Evolutionary conservation across 2,329 filamentous ascomycete species (phyloP).

Genomic region (Amauroascus verrucosus): DNA sequence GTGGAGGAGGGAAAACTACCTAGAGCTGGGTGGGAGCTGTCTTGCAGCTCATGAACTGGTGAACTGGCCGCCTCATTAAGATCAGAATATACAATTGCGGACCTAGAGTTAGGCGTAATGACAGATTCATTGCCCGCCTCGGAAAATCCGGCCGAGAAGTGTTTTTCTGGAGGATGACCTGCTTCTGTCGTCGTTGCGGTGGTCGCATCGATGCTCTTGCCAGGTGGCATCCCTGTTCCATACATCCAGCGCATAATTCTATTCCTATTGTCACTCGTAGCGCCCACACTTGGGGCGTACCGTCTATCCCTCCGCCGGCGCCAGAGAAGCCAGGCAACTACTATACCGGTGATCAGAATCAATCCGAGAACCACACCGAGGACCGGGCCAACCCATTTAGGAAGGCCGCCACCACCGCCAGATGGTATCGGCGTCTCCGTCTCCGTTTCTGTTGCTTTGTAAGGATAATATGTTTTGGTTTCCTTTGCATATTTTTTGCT

Average conservation of each 20-base stretch:
- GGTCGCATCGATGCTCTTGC: slow-evolving; percentile 21
- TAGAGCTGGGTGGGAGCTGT: slow-evolving; percentile 15
- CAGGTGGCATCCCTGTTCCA: slow-evolving; percentile 23
- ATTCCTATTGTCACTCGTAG: slow-evolving; percentile 40
- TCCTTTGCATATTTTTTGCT: slow-evolving; percentile 44
- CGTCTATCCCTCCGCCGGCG: slow-evolving; percentile 34
- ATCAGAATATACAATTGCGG: slow-evolving; percentile 12
- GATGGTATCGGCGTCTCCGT: slow-evolving; percentile 15
- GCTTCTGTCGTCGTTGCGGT: slow-evolving; percentile 18
- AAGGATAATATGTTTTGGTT: slow-evolving; percentile 53
- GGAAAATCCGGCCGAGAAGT: slow-evolving; percentile 12
- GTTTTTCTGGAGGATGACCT: slow-evolving; percentile 16
- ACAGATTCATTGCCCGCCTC: slow-evolving; percentile 14
- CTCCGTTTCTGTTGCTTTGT: slow-evolving; percentile 24
- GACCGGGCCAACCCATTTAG: slow-evolving; percentile 51
- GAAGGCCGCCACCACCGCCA: slow-evolving; percentile 34
- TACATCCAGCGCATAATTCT: slow-evolving; percentile 46
- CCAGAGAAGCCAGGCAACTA: slow-evolving; percentile 46
- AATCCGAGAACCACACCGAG: slow-evolving; percentile 52
- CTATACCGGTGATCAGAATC: slow-evolving; percentile 44
- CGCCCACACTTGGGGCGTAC: slow-evolving; percentile 31
- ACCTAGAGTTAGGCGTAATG: slow-evolving; percentile 12
- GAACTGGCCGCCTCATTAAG: slow-evolving; percentile 21
- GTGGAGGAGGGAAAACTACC: not conserved
- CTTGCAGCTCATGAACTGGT: slow-evolving; percentile 27